These are phyloP conservation scores for Phytopythium boreale DNA, from an alignment of 352 stramenopile genomes.

Conservation along the genomic window DNA sequence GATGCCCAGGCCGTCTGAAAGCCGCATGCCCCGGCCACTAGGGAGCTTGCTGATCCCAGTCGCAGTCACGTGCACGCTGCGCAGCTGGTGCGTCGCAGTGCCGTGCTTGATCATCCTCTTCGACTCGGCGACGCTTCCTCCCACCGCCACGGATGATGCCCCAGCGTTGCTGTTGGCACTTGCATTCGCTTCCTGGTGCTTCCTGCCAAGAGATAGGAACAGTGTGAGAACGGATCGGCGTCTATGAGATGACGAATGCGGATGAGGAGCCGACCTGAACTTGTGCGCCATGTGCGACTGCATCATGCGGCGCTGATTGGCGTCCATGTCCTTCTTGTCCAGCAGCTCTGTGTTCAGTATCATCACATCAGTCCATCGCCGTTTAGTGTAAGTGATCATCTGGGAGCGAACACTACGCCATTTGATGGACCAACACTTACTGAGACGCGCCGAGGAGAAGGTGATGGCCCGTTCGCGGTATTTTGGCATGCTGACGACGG, in stretches of 20 bases:
- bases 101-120: conserved; percentile 45
- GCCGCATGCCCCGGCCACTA: neutral
- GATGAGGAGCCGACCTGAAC: conserved; percentile 34
- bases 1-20: conserved; percentile 26
- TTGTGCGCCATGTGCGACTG: conserved; percentile 77
- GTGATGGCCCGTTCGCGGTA: conserved; percentile 76
- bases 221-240: neutral
- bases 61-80: conserved; percentile 27
- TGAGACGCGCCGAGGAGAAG: conserved; percentile 55
- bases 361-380: neutral
- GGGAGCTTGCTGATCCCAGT: neutral
- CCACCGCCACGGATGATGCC: conserved; percentile 8
- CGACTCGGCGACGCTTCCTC: conserved; percentile 19
- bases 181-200: conserved; percentile 34
- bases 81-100: conserved; percentile 38
- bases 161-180: conserved; percentile 3
- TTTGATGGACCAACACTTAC: conserved; percentile 17
- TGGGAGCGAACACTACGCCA: neutral
- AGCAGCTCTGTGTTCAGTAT: conserved; percentile 31
- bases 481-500: conserved; percentile 44
- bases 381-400: too few relatives aligned
- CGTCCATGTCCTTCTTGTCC: conserved; percentile 72
- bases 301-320: conserved; percentile 77
- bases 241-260: neutral
- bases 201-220: conserved; percentile 11